Base-by-base conservation (phyloP, 2,329 filamentous ascomycete species). In the Parastagonospora nodorum region DNA sequence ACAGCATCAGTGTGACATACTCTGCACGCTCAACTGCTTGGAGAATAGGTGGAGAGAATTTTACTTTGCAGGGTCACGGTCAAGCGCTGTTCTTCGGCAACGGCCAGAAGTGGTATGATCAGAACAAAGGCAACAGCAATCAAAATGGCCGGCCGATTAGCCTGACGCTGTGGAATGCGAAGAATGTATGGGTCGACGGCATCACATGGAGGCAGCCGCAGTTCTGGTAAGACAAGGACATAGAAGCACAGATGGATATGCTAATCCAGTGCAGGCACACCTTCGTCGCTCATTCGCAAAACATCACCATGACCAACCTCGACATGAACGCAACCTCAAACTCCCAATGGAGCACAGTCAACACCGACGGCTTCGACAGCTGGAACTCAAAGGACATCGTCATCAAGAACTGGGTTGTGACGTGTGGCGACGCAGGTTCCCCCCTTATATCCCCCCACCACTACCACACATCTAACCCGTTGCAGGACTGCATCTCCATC, bases 401-500 rank as follows among this genome's bases (percentile, higher is more conserved):
- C 2, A 74, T 81, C 31, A 58, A 60, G 42, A 81, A 81, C 53
- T 80, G 78, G 74, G 76, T 75, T 4, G 63, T 67, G 9, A 66
- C 57, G 12, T 14, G 77, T 76, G 60, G 67, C 43, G 52, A 68
- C 42, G 62, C 66, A 53, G 47, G 59, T 27, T 24, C 12, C 27
- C 10, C 24, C 27, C 78, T 12, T 15, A 32, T 32, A 32, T 19
- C 36, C 8, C 12, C 27, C 16, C 32, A n/a, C 5, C 19, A 14
- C 32, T 32, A 19, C 10, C 6, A 49, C 77, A 80, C 24, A 73
- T 30, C 15, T 12, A 77, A 1, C 79, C 77, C 66, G 12, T 16
- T 4, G n/a, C 81, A 85, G 51, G 83, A 85, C 65, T 85, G 83
- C 65, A 84, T 85, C 71, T 83, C 81, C 1, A 80, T 83, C 6